Base-by-base conservation (phyloP, 2,329 filamentous ascomycete genomes). In the Phaeosphaeriaceae sp. region DNA sequence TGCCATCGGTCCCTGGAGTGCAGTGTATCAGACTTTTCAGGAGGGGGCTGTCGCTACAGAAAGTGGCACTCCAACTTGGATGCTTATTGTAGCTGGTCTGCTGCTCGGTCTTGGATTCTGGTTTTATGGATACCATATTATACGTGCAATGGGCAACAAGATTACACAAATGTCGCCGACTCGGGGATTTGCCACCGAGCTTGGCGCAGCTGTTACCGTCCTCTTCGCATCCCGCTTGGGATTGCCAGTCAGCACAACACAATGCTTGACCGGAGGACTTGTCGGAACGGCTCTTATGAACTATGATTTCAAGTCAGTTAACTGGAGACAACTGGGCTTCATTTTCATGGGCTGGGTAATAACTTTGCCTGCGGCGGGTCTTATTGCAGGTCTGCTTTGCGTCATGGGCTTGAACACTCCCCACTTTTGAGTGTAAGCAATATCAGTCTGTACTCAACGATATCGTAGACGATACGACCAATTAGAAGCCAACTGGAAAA, bases 201-300 rank as follows among this genome's bases (percentile, higher is more conserved):
- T 90, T 80, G 88, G 87, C 28, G 87, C 88, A 35, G 87, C 88
- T 60, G 84, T 90, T 61, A 90, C 88, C 8, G 83, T 90, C 47
- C 82, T 90, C 13, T 72, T 91, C 66, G 88, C 88, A 77, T 88
- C 86, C 0, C 87, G 89, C 66, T 88, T 81, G 77, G 82, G 81
- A 2, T 83, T 91, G 0, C 88, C 88, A 26, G 87, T 90, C 15
- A 90, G 87, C 0, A 91, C 67, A 2, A 63, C 66, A 17, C 61
- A 64, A 87, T 90, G 87, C 70, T 89, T 91, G 72, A 90, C 87
- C 4, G 88, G 88, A 39, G 87, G 87, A 17, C 90, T 87, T 0
- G 84, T 90, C 28, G 88, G 88, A 42, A 88, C 90, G 40, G 87
- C 86, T 61, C 82, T 91, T 8, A 89, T 86, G 80, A 90, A 90